Conservation (phyloP, 2,329 filamentous ascomycete genomes). For the Phyllosticta capitalensis region DNA sequence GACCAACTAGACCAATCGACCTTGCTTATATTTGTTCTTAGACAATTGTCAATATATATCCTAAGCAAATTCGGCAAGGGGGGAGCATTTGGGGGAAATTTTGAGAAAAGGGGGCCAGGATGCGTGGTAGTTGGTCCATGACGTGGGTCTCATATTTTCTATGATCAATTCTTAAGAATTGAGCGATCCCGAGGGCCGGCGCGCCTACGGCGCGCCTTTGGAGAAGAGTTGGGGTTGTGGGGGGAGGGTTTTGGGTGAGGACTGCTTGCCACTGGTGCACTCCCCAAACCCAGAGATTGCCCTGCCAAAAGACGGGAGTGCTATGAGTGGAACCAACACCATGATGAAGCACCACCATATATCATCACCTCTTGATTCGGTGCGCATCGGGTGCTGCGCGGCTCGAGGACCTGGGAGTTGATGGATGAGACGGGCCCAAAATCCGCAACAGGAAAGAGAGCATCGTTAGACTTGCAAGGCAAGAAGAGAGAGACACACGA, state of each 20-base stretch:
- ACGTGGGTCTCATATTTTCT: constrained; percentile 4
- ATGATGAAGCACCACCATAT: neutral
- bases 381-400: neutral
- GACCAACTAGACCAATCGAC: constrained; percentile 13
- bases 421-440: no score
- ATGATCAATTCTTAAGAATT: constrained; percentile 3
- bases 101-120: no score
- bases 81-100: no score
- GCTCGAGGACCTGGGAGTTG: neutral
- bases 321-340: neutral
- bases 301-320: constrained; percentile 3
- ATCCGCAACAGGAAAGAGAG: no score
- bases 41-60: no score
- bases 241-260: neutral
- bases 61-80: no score
- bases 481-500: no score
- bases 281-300: constrained; percentile 6
- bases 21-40: constrained; percentile 1
- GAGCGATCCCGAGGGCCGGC: constrained; percentile 11
- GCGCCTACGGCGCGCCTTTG: no score
- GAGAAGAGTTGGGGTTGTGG: neutral
- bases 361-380: neutral
- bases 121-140: neutral
- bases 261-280: neutral
- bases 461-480: no score